These are phyloP conservation scores for Dacryopinax spathularia DNA, from an alignment of 768 basidiomycete species.

Conservation along the genomic window DNA sequence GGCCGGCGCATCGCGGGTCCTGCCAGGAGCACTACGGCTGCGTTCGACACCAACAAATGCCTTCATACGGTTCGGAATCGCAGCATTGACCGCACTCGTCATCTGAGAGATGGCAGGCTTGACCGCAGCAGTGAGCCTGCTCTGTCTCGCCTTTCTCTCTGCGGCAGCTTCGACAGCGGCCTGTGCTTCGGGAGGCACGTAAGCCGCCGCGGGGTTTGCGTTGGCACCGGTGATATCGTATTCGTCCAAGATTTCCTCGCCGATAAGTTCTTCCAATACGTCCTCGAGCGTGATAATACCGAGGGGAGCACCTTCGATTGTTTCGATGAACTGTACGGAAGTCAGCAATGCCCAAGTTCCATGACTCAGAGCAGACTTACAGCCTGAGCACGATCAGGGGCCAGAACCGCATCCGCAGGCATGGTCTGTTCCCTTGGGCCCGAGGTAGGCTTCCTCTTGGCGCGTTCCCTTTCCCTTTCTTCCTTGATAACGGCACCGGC, in stretches of 20 bases:
- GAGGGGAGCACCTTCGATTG: constrained; percentile 71
- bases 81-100: neutral
- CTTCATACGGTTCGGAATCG: neutral
- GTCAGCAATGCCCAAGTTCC: neutral
- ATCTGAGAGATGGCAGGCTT: neutral
- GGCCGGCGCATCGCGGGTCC: neutral
- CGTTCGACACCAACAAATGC: neutral
- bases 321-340: constrained; percentile 53
- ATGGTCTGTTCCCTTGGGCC: constrained; percentile 55
- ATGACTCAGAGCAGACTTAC: constrained; percentile 26
- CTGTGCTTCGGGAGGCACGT: constrained; percentile 24
- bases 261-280: constrained; percentile 83
- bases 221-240: constrained; percentile 56
- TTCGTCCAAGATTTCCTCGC: constrained; percentile 87
- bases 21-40: neutral
- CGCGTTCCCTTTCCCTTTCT: neutral
- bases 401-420: constrained; percentile 76
- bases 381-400: constrained; percentile 60
- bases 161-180: constrained; percentile 6
- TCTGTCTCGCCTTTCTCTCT: neutral
- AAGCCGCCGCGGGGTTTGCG: constrained; percentile 28
- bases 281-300: constrained; percentile 92
- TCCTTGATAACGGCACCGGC: neutral
- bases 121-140: neutral
- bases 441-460: neutral